These are phyloP conservation scores for Taphrina confusa DNA, from an alignment of 1,139 yeast genomes.

Conservation along the genomic window DNA sequence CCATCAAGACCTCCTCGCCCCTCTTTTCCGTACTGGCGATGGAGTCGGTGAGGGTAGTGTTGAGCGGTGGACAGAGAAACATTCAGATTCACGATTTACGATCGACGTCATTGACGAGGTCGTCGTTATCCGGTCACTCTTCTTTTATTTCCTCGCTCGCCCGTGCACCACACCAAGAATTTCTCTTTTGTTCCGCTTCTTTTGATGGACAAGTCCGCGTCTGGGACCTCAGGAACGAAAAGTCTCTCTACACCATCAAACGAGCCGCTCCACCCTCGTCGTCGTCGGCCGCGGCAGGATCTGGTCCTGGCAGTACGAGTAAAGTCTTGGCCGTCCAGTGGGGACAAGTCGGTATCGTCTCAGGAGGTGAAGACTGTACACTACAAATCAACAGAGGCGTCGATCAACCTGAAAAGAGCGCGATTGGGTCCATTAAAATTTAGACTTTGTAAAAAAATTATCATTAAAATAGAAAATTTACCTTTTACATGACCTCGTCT, in stretches of 20 bases:
- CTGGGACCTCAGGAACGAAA: conserved; percentile 77
- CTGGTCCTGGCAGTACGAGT: no score
- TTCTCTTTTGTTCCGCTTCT: conserved; percentile 84
- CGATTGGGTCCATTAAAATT: conserved; percentile 3
- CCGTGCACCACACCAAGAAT: conserved; percentile 57
- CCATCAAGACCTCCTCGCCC: conserved; percentile 86
- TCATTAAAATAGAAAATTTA: background rate
- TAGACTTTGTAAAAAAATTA: conserved; percentile 46
- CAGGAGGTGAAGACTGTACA: conserved; percentile 94
- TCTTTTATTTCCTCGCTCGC: conserved; percentile 83
- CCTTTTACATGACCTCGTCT: no score
- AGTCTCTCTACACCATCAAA: conserved; percentile 52
- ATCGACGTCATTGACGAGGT: conserved; percentile 74
- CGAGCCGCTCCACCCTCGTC: conserved; percentile 51
- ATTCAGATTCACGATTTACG: conserved; percentile 89
- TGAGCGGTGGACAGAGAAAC: conserved; percentile 85
- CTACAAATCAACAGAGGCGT: conserved; percentile 65
- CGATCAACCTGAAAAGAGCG: conserved; percentile 35
- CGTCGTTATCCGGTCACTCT: conserved; percentile 81
- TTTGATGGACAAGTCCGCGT: conserved; percentile 94
- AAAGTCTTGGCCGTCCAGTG: conserved; percentile 85
- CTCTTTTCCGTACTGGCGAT: conserved; percentile 72
- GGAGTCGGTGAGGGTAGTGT: conserved; percentile 66
- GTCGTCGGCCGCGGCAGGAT: conserved; percentile 41
- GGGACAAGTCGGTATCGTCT: conserved; percentile 78